Conservation (phyloP, 345 rosid species). For the Psidium guajava region DNA sequence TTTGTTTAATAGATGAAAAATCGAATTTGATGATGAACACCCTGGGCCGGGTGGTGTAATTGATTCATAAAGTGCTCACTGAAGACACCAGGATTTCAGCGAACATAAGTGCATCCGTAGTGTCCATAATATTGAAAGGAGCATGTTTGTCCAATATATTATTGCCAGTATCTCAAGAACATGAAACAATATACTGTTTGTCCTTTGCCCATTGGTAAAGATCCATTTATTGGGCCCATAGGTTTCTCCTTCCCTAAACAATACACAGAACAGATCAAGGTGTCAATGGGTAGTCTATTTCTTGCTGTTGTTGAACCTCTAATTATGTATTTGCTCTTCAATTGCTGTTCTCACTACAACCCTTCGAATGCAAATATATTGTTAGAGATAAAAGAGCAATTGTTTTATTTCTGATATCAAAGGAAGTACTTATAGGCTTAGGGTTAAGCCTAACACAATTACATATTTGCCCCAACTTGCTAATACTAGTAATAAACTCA, state of each 20-base stretch:
- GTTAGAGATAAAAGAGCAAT: too few relatives aligned
- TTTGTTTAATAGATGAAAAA: neutral
- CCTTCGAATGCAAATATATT: neutral
- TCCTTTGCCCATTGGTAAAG: neutral
- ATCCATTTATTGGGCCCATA: neutral
- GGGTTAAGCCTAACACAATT: too few relatives aligned
- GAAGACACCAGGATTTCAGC: neutral
- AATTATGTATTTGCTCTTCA: neutral
- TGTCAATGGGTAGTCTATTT: neutral
- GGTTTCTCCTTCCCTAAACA: neutral
- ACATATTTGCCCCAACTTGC: too few relatives aligned
- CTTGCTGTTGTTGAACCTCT: neutral
- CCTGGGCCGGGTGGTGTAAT: neutral
- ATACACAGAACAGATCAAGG: neutral
- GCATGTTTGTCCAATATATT: neutral
- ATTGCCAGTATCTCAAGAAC: neutral
- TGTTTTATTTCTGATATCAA: too few relatives aligned
- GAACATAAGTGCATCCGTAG: neutral
- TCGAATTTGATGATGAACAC: neutral
- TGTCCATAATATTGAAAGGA: neutral
- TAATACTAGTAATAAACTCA: too few relatives aligned
- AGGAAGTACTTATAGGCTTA: too few relatives aligned
- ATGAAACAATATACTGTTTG: neutral
- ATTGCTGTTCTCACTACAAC: neutral
- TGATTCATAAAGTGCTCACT: neutral